Evolutionary conservation across 2,329 filamentous ascomycete genomes (phyloP), one percentile per base, ranked within the genome.

Genomic region (Fusarium albidum): DNA sequence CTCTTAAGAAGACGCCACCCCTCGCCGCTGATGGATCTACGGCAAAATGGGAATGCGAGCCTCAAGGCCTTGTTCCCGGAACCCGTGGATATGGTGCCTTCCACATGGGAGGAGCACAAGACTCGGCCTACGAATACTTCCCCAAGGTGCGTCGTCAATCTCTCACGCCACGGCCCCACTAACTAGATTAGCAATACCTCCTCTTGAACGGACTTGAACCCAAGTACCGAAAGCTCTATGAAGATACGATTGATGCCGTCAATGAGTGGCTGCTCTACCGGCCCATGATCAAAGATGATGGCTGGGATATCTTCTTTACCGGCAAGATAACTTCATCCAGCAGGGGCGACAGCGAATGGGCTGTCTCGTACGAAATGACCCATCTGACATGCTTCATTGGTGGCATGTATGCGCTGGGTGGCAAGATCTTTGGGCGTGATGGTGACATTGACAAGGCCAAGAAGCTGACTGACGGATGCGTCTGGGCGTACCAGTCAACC

Each of bases 211-310:
- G 92, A 1, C 79, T 86, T 2, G 84, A 88, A 57, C 75, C 81
- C 26, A 90, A 92, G 69, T 96, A 96, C 71, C 79, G 81, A 55
- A 82, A 81, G 15, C 82, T 96, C 73, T 92, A 96, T 69, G 79
- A 88, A 52, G 83, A 83, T 50, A 82, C 86, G 5, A 82, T 88
- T 26, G 83, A 88, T 6, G 85, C 85, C 0, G 84, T 88, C 29
- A 89, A 89, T 61, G 81, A 91, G 59, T 82, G 90, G 70, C 79
- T 96, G 9, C 83, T 96, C 51, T 96, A 85, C 73, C 83, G 88
- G 6, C 92, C 92, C 1, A 89, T 95, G 84, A 82, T 86, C 15
- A 82, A 85, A 7, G 82, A 83, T 26, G 77, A 81, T 7, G 78
- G 83, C 46, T 83, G 83, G 44, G 84, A 94, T 54, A 83, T 95